Base-by-base conservation (phyloP, 106 monocot genomes). In the Triglochin maritima region DNA sequence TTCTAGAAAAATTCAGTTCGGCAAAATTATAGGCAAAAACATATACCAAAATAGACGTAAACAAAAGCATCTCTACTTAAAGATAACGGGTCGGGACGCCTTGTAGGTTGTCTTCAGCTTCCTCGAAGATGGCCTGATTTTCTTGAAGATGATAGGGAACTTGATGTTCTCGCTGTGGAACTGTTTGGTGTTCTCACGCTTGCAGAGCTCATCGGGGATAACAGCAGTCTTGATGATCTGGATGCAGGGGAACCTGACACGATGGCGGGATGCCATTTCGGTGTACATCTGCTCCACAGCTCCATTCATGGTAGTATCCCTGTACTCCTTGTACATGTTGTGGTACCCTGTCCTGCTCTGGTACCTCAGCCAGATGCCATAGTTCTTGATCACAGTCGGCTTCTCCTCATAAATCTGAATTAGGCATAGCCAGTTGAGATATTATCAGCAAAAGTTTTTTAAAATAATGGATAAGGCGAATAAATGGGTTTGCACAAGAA, bases 261-360 rank as follows among this genome's bases (percentile, higher is more conserved):
- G 78, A 63, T 90, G 90, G 8, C 90, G 83, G 41, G 90, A 90
- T 9, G 90, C 90, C 90, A 90, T 90, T 71, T 90, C 90, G 5
- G 76, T 86, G 81, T 90, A 90, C 90, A 90, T 90, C 49, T 86
- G 86, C 74, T 90, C 86, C 3, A 90, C 90, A 3, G 80, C 81
- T 9, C 90, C 90, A 29, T 90, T 90, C 60, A 90, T 62, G 0
- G 90, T 90, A 7, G 90, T 90, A 64, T 90, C 90, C 50, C 90
- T 75, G 79, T 77, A 90, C 65, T 90, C 90, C 75, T 90, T 86
- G 84, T 90, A 90, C 90, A 90, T 90, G 79, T 90, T 90, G 77
- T 86, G 90, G 60, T 90, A 90, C 6, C 90, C 90, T 0, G 90
- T 90, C 63, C 90, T 71, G 63, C 90, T 90, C 77, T 90, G 90